Evolutionary conservation across 2,329 filamentous ascomycete species (phyloP).

Genomic region (Colletotrichum limetticola): DNA sequence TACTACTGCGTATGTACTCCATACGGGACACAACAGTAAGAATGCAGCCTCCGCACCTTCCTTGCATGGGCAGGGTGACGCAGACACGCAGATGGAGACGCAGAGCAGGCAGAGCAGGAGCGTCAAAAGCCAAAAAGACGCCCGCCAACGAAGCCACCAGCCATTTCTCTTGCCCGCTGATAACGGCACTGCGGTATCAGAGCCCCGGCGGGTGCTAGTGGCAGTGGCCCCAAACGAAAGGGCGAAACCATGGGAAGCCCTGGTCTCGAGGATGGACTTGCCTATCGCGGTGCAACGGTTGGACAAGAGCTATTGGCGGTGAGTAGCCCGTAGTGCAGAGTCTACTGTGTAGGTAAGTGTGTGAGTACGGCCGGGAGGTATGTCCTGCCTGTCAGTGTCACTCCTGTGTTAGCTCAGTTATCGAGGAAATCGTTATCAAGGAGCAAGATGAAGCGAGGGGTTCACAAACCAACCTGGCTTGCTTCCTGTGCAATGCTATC

Average conservation of each 20-base stretch:
- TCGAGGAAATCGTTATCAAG: slow-evolving; percentile 30
- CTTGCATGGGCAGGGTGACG: background rate
- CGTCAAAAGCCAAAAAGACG: background rate
- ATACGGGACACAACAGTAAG: background rate
- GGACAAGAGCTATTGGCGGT: slow-evolving; percentile 25
- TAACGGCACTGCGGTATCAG: slow-evolving; percentile 13
- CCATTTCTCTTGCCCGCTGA: slow-evolving; percentile 4
- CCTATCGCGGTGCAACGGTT: slow-evolving; percentile 30
- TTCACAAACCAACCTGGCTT: slow-evolving; percentile 1
- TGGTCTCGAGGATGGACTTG: slow-evolving; percentile 30
- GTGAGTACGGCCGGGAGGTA: slow-evolving; percentile 1
- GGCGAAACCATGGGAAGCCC: slow-evolving; percentile 24
- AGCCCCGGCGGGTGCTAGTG: slow-evolving; percentile 16
- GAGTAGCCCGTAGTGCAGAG: background rate
- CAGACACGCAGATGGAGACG: background rate
- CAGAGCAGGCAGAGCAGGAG: background rate
- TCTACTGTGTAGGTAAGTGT: background rate
- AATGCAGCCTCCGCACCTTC: background rate
- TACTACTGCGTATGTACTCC: too few relatives aligned
- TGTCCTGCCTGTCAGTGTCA: background rate
- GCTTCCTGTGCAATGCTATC: slow-evolving; percentile 22
- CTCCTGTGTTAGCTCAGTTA: background rate
- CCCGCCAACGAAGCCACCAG: slow-evolving; percentile 3
- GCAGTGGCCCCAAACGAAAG: slow-evolving; percentile 19
- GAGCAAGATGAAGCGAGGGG: slow-evolving; percentile 12